Evolutionary conservation across 164 flowering plant genomes (phyloP).

Genomic region (Kingdonia uniflora): DNA sequence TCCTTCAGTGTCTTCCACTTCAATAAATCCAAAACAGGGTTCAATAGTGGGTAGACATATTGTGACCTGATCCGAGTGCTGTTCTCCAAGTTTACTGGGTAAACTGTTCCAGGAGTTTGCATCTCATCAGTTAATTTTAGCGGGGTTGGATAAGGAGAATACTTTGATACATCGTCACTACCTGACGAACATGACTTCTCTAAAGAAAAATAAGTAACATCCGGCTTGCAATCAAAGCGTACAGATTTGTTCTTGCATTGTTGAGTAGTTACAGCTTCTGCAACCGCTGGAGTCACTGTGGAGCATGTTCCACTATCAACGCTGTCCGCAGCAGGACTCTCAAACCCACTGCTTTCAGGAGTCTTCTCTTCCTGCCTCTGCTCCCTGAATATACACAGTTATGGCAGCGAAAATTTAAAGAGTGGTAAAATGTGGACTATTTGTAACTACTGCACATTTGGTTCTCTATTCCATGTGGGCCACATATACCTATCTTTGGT

Average conservation of each 20-base stretch:
- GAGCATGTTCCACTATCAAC: constrained; percentile 7
- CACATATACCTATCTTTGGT: too few relatives aligned
- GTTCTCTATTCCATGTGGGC: too few relatives aligned
- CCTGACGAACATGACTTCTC: constrained; percentile 19
- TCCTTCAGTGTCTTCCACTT: constrained; percentile 35
- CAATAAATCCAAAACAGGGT: constrained; percentile 38
- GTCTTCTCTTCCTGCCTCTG: constrained; percentile 14
- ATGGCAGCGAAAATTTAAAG: too few relatives aligned
- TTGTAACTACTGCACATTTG: too few relatives aligned
- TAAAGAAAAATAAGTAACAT: constrained; percentile 19
- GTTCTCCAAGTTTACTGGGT: constrained; percentile 30
- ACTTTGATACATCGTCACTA: constrained; percentile 19
- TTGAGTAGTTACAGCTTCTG: constrained; percentile 11
- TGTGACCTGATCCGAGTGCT: constrained; percentile 56
- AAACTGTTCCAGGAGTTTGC: constrained; percentile 96
- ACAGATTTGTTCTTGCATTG: constrained; percentile 45
- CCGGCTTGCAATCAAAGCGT: constrained; percentile 48
- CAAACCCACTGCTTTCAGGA: constrained; percentile 18
- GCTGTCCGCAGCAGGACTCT: constrained; percentile 6
- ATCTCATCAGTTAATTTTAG: constrained; percentile 58
- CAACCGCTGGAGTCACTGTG: constrained; percentile 14
- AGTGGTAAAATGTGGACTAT: too few relatives aligned
- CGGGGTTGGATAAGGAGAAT: constrained; percentile 70
- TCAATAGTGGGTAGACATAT: constrained; percentile 49
- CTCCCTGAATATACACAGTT: constrained; percentile 4